These are phyloP conservation scores for Blastobotrys americana DNA, from an alignment of 805 yeast species.

Conservation along the genomic window DNA sequence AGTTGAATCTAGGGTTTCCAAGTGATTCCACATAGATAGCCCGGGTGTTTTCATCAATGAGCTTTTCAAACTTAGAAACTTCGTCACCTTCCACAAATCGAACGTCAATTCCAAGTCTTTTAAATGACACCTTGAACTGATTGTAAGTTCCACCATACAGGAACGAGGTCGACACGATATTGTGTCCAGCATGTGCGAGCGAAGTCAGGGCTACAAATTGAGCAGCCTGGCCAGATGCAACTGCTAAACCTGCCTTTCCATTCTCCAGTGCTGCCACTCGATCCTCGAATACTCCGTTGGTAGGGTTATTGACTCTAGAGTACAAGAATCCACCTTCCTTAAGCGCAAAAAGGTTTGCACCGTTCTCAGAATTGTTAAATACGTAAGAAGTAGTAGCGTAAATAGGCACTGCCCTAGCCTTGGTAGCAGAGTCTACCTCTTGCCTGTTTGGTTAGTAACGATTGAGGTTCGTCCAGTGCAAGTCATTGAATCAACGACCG, in stretches of 20 bases:
- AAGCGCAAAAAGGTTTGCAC: constrained; percentile 82
- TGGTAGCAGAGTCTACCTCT: constrained; percentile 51
- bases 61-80: constrained; percentile 60
- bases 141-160: constrained; percentile 96
- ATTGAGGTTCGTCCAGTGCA: not conserved
- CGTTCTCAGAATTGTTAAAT: constrained; percentile 82
- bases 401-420: constrained; percentile 88
- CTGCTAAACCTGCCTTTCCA: constrained; percentile 86
- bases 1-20: constrained; percentile 88
- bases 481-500: no score
- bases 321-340: constrained; percentile 81
- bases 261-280: constrained; percentile 89
- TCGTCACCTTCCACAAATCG: constrained; percentile 79
- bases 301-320: constrained; percentile 88
- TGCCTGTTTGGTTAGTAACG: constrained; percentile 38
- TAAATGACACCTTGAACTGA: constrained; percentile 88
- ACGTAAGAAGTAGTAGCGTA: constrained; percentile 87
- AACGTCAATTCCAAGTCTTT: constrained; percentile 78
- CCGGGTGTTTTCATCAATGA: constrained; percentile 78
- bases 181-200: constrained; percentile 82
- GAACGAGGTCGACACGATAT: constrained; percentile 77
- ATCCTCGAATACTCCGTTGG: constrained; percentile 83
- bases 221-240: constrained; percentile 95
- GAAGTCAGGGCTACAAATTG: constrained; percentile 79
- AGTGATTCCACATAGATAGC: constrained; percentile 85